Conservation (phyloP, 495 filamentous ascomycete species). For the Aspergillus wentii region DNA sequence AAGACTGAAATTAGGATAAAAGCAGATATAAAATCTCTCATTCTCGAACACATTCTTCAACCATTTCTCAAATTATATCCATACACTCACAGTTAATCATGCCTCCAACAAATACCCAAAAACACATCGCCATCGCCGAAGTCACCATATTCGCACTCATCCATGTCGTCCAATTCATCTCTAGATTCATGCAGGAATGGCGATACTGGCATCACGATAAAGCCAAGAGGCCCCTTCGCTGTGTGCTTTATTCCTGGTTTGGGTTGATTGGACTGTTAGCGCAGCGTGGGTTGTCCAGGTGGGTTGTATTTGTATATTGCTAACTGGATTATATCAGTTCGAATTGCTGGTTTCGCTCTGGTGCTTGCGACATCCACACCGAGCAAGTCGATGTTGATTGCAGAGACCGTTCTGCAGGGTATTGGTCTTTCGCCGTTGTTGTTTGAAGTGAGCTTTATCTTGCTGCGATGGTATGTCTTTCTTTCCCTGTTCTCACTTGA, state of each 20-base stretch:
- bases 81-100: neutral
- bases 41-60: neutral
- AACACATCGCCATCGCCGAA: slow-evolving; percentile 24
- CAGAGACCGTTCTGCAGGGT: slow-evolving; percentile 21
- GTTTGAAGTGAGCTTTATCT: slow-evolving; percentile 30
- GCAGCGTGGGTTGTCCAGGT: slow-evolving; percentile 16
- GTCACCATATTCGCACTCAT: slow-evolving; percentile 23
- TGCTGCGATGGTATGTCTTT: slow-evolving; percentile 23
- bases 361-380: slow-evolving; percentile 18
- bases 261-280: slow-evolving; percentile 25
- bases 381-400: slow-evolving; percentile 16
- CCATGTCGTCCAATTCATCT: slow-evolving; percentile 15
- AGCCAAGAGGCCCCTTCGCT: slow-evolving; percentile 13
- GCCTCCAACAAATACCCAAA: neutral
- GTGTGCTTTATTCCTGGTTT: slow-evolving; percentile 25
- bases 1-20: neutral
- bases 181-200: slow-evolving; percentile 25
- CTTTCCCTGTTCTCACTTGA: neutral
- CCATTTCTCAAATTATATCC: neutral
- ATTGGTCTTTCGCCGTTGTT: slow-evolving; percentile 30
- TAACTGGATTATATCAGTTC: slow-evolving; percentile 13
- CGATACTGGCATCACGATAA: slow-evolving; percentile 29
- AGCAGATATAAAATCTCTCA: neutral
- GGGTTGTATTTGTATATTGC: neutral
- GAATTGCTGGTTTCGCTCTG: slow-evolving; percentile 24